Conservation (phyloP, 208 protist genomes). For the Sergeia podlipaevii region DNA sequence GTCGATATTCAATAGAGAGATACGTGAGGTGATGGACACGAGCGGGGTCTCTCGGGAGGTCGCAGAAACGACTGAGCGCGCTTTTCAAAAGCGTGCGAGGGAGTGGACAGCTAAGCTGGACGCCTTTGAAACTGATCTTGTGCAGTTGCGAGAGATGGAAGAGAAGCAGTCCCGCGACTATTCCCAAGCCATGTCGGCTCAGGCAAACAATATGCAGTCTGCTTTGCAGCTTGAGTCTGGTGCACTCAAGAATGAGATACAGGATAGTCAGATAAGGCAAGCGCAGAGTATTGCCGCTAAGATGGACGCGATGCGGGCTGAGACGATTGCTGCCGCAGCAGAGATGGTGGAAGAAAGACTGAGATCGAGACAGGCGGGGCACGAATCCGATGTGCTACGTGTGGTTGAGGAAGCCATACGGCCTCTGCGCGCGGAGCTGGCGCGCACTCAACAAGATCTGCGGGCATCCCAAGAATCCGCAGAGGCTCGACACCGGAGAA, state of each 20-base stretch:
- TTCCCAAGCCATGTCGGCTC: slow-evolving; percentile 4
- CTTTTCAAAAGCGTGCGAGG: slow-evolving; percentile 21
- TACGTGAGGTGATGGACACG: slow-evolving; percentile 44
- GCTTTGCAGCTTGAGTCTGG: slow-evolving; percentile 7
- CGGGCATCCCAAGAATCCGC: slow-evolving; percentile 9
- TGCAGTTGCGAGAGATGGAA: slow-evolving; percentile 6
- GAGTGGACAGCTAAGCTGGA: slow-evolving; percentile 14
- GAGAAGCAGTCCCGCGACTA: slow-evolving; percentile 4
- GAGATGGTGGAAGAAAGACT: slow-evolving; percentile 15
- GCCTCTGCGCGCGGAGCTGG: slow-evolving; percentile 7
- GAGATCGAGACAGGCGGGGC: slow-evolving; percentile 6
- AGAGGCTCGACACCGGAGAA: slow-evolving; percentile 12
- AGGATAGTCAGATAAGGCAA: slow-evolving; percentile 17
- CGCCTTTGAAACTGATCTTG: slow-evolving; percentile 7
- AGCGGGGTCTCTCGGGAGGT: slow-evolving; percentile 39
- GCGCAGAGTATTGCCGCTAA: slow-evolving; percentile 16
- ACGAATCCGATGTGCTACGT: slow-evolving; percentile 15
- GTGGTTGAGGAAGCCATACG: slow-evolving; percentile 10
- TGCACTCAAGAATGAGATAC: slow-evolving; percentile 12
- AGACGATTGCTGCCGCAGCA: slow-evolving; percentile 6
- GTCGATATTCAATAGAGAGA: slow-evolving; percentile 36
- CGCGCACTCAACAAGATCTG: slow-evolving; percentile 12
- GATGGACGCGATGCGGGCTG: slow-evolving; percentile 5
- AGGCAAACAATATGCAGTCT: slow-evolving; percentile 9
- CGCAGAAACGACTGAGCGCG: slow-evolving; percentile 14